Evolutionary conservation across 139 green algal genomes (phyloP), one percentile per base, ranked within the genome.

Genomic region (Chlorella sp.): DNA sequence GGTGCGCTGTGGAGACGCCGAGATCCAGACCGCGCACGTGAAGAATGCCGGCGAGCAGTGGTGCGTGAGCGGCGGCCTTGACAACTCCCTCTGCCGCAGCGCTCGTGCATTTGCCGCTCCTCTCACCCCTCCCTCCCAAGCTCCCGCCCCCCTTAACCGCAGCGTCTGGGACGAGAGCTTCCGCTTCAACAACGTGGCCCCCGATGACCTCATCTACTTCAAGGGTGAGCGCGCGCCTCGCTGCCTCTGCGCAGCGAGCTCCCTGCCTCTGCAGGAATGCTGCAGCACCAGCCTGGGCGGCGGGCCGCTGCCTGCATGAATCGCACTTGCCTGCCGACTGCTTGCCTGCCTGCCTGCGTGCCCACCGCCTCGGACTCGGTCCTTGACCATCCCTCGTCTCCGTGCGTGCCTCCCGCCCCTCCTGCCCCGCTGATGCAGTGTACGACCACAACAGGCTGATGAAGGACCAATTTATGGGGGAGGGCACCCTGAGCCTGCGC

Each of bases 401-500:
- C 64, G 41, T 36, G 5, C 42, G 11, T 41, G 7, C 60, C 33
- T 31, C 43, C 31, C 60, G 31, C 21, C 33, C 14, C n/a, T n/a
- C 53, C 8, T 61, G 53, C 53, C 21, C 53, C 53, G n/a, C n/a
- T n/a, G n/a, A n/a, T n/a, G n/a, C 66, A 72, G 73, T 80, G 40
- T 81, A 81, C 48, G 76, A 83, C 48, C 58, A 83, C 64, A 83
- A 83, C 70, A 45, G 60, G 36, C 61, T 83, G 41, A 21, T 65
- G 33, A 83, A 83, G 71, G 77, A 83, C 33, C 50, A 45, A 1
- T 46, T 73, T 46, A 83, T 83, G 77, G 77, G 77, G 11, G 62
- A 73, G 48, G 77, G 77, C 25, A 63, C 35, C 67, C 5, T 83
- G 9, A 51, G 61, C 11, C 61, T 83, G 64, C 77, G 77, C 59